phyloP scores from a whole-genome alignment of 2,329 filamentous ascomycete species.

The Curvularia hawaiiensis region DNA sequence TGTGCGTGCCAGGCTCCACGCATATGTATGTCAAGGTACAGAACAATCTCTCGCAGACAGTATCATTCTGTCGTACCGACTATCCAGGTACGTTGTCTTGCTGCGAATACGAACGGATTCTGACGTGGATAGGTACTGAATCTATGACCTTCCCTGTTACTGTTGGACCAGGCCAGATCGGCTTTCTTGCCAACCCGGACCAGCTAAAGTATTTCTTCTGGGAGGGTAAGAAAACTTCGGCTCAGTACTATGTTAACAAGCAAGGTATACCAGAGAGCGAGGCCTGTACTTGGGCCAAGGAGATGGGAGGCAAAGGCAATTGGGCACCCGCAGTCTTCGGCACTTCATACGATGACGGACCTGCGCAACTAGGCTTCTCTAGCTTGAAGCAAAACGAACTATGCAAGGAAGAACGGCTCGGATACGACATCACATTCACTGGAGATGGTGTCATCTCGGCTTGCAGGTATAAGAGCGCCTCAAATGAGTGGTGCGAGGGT shows the following conservation, averaged over 20 bases:
- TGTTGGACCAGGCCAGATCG: conserved; percentile 62
- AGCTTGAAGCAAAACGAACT: conserved; percentile 85
- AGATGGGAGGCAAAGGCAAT: conserved; percentile 70
- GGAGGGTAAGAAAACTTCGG: conserved; percentile 75
- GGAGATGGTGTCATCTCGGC: conserved; percentile 64
- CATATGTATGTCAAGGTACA: conserved; percentile 68
- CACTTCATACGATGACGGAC: conserved; percentile 66
- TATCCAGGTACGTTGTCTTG: conserved; percentile 73
- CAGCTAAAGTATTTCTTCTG: conserved; percentile 77
- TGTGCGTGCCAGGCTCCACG: conserved; percentile 76
- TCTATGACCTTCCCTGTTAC: conserved; percentile 80
- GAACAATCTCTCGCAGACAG: conserved; percentile 72
- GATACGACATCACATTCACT: conserved; percentile 78
- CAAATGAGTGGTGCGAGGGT: conserved; percentile 65
- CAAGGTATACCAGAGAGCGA: conserved; percentile 68
- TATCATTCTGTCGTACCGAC: conserved; percentile 89
- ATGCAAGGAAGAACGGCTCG: conserved; percentile 68
- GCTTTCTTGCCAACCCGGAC: conserved; percentile 76
- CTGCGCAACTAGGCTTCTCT: conserved; percentile 67
- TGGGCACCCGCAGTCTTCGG: conserved; percentile 87
- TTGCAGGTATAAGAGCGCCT: conserved; percentile 66
- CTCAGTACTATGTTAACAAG: conserved; percentile 97
- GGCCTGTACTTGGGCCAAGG: conserved; percentile 77
- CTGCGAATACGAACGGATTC: neutral
- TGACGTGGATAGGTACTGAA: conserved; percentile 65